phyloP scores from a whole-genome alignment of 208 protist genomes.

The Trypanosoma mega region DNA sequence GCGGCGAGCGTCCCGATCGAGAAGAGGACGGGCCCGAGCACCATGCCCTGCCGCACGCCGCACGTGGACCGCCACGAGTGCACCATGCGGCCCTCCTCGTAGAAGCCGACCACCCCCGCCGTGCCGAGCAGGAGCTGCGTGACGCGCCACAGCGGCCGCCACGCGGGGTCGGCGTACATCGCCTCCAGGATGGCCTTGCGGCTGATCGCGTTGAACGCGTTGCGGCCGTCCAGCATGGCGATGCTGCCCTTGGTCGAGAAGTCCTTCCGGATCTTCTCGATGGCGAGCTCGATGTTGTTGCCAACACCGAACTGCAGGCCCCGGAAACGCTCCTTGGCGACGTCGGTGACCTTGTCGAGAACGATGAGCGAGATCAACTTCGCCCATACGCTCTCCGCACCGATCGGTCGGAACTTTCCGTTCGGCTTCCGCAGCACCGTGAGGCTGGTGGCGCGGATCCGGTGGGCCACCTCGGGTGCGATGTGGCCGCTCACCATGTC shows the following conservation, averaged over 20 bases:
- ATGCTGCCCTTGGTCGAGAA: conserved; percentile 17
- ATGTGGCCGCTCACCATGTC: conserved; percentile 30
- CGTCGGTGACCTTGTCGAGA: conserved; percentile 7
- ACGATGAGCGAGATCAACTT: conserved; percentile 27
- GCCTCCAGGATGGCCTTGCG: conserved; percentile 7
- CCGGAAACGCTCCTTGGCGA: neutral
- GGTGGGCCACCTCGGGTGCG: conserved; percentile 13
- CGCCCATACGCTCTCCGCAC: conserved; percentile 28
- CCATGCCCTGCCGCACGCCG: conserved; percentile 40
- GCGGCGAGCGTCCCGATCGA: conserved; percentile 14
- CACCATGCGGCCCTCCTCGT: conserved; percentile 17
- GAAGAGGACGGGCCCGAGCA: conserved; percentile 35
- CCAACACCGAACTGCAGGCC: conserved; percentile 26
- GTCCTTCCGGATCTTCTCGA: conserved; percentile 9
- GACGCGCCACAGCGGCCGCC: conserved; percentile 23
- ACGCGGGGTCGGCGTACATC: neutral
- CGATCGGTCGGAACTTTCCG: conserved; percentile 32
- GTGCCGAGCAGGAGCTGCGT: conserved; percentile 19
- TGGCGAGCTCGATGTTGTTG: conserved; percentile 20
- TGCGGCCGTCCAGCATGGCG: conserved; percentile 32
- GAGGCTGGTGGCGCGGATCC: conserved; percentile 20
- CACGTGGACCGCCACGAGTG: conserved; percentile 19
- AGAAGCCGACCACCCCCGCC: conserved; percentile 19
- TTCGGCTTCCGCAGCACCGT: conserved; percentile 29
- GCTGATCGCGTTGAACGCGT: conserved; percentile 33